These are phyloP conservation scores for Apophysomyces variabilis DNA, from an alignment of 371 early-diverging fungal species.

Conservation along the genomic window DNA sequence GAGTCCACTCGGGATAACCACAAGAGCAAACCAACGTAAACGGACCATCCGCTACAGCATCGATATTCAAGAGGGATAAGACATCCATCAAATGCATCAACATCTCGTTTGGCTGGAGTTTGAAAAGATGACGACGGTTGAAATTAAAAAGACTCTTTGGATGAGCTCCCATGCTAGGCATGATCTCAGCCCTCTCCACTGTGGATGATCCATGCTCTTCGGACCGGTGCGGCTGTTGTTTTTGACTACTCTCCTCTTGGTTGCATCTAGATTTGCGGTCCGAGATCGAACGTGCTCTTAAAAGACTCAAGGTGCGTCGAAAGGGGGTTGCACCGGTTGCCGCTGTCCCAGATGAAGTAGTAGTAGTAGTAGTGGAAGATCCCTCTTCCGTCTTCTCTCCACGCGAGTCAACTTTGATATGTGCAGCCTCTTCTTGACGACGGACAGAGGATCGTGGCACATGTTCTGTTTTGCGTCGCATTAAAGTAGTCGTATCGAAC, in stretches of 20 bases:
- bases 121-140: conserved; percentile 38
- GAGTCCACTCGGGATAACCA: conserved; percentile 26
- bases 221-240: too few species aligned
- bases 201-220: not conserved
- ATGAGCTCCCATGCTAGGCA: conserved; percentile 24
- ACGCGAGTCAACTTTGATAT: conserved; percentile 1
- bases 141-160: conserved; percentile 44
- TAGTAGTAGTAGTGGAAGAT: not conserved
- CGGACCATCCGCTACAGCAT: conserved; percentile 17
- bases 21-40: conserved; percentile 37
- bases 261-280: too few species aligned
- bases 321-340: not conserved
- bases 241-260: too few species aligned
- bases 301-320: not conserved
- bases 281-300: conserved; percentile 15
- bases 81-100: conserved; percentile 32
- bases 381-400: not conserved
- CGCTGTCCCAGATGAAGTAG: not conserved
- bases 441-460: not conserved
- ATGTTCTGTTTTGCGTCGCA: conserved; percentile 27
- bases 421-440: conserved; percentile 28
- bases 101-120: conserved; percentile 29
- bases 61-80: conserved; percentile 24
- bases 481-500: not conserved
- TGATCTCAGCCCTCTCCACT: conserved; percentile 10